These are phyloP conservation scores for Ogataea henricii DNA, from an alignment of 805 yeast genomes.

Conservation along the genomic window DNA sequence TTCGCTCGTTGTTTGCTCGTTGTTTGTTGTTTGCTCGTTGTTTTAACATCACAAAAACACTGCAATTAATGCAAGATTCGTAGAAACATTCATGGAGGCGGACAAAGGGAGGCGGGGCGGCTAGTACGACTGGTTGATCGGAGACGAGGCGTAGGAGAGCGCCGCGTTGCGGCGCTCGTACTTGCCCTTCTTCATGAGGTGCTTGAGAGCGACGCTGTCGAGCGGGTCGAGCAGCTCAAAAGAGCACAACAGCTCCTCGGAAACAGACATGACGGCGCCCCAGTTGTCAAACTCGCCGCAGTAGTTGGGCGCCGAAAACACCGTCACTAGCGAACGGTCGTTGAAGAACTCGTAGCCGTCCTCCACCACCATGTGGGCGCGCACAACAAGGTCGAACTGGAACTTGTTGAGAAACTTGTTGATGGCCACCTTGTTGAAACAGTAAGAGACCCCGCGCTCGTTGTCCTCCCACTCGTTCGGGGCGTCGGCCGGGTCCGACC, in stretches of 20 bases:
- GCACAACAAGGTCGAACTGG: constrained; percentile 77
- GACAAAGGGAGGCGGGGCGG: constrained; percentile 6
- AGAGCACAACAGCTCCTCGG: constrained; percentile 88
- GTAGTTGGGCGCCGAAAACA: constrained; percentile 74
- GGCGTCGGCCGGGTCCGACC: constrained; percentile 87
- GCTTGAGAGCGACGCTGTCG: constrained; percentile 90
- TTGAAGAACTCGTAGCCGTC: constrained; percentile 80
- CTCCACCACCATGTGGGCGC: constrained; percentile 89
- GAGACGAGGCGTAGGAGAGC: constrained; percentile 26
- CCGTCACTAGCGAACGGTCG: constrained; percentile 70
- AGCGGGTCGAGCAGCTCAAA: constrained; percentile 93
- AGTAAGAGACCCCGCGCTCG: constrained; percentile 81
- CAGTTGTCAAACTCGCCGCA: constrained; percentile 89
- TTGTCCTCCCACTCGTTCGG: constrained; percentile 86
- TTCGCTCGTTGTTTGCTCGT: no score
- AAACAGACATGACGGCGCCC: constrained; percentile 98
- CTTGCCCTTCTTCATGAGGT: constrained; percentile 91
- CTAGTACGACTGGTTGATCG: constrained; percentile 20
- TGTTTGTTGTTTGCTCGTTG: no score
- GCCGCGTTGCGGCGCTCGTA: constrained; percentile 74
- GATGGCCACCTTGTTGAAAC: constrained; percentile 77
- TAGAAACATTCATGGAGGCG: constrained; percentile 4
- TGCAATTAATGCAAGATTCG: constrained; percentile 6
- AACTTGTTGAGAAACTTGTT: constrained; percentile 74
- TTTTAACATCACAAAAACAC: constrained; percentile 3